phyloP scores from a whole-genome alignment of 192 early-diverging fungal genomes.

The Thoreauomyces humboldtii region DNA sequence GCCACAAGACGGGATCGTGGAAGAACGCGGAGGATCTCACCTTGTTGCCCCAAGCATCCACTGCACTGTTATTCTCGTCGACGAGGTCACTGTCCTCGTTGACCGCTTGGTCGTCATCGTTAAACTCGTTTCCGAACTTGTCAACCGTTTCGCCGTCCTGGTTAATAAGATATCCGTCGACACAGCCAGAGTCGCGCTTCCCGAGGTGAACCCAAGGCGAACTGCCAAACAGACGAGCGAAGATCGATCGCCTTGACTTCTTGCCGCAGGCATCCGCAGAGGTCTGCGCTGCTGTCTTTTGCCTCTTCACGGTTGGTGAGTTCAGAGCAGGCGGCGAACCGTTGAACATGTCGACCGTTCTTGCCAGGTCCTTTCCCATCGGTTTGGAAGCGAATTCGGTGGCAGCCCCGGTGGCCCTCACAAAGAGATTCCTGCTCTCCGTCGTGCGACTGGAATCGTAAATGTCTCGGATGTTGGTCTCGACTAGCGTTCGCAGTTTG shows the following conservation, averaged over 20 bases:
- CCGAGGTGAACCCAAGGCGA: neutral
- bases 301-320: neutral
- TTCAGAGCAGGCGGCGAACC: neutral
- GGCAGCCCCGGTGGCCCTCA: no score
- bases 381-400: no score
- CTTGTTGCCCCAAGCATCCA: neutral
- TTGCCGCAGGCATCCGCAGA: neutral
- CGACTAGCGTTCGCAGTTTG: no score
- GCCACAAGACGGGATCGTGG: neutral
- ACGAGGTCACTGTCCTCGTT: neutral
- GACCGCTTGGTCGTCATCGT: neutral
- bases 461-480: no score
- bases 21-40: neutral
- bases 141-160: neutral
- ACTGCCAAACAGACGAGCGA: neutral
- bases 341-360: neutral
- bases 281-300: neutral
- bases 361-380: no score
- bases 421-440: no score
- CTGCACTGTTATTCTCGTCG: neutral
- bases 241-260: neutral
- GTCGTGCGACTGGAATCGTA: no score
- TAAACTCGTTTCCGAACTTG: slow-evolving; percentile 4
- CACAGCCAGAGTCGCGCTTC: neutral
- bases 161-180: neutral